Evolutionary conservation across 148 eudicot genomes (phyloP), one percentile per base, ranked within the genome.

Genomic region (Bassia scoparia): DNA sequence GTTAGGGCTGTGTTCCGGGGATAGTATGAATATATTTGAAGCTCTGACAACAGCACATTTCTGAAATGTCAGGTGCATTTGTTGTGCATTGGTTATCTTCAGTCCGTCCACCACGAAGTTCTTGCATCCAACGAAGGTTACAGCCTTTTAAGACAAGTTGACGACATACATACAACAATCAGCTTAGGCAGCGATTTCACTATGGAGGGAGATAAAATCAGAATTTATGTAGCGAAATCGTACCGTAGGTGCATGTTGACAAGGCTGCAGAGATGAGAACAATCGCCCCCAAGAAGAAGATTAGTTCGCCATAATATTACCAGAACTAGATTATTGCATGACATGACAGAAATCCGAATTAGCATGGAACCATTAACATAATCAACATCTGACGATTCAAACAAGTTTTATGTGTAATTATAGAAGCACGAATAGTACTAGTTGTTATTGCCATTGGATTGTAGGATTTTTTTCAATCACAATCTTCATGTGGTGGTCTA

Each of bases 181-280:
- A 61, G 21, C 33, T 38, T 29, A 35, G 35, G 21, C 1, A 62
- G 21, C 10, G 27, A 3, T 24, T 69, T 26, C 10, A 31, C 61
- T n/a, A 56, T 10, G 33, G 21, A 15, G 6, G 11, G 12, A n/a
- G 1, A 37, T 34, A 44, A 33, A 2, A 24, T 24, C 16, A 23
- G 49, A 50, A 14, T 12, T 27, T 21, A 31, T 31, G n/a, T 61
- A 43, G 3, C 34, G 14, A 24, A 21, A 44, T 82, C 87, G 30
- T 88, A 92, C 97, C 65, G 97, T 88, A 48, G 97, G 97, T n/a
- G 96, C 97, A 16, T 81, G 84, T 16, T 59, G 72, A 82, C 97
- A 89, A 33, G 91, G 91, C 91, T 89, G 91, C 77, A 60, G 67
- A 69, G 41, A 53, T 0, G n/a, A 33, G 58, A 41, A 41, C 46